Evolutionary conservation across 345 rosid genomes (phyloP), one percentile per base, ranked within the genome.

Genomic region (Trapa incisa): DNA sequence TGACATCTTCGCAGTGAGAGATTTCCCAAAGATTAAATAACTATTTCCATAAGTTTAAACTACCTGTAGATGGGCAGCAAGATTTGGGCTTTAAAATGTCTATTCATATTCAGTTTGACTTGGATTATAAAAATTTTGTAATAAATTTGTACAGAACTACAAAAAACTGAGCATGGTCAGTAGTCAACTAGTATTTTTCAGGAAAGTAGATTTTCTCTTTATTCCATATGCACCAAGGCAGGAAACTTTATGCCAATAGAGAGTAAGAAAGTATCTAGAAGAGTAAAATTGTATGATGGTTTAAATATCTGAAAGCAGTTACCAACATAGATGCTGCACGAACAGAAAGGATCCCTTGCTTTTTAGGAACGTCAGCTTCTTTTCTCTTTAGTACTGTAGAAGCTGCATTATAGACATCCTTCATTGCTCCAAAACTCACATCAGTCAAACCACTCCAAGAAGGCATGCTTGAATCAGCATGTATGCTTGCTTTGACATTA

Each of bases 311-410:
- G 22, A 37, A 64, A 70, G n/a, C 72, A 37, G 73, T 80, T 89
- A 94, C 99, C 91, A 94, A 83, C 97, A 94, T 90, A 41, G 95
- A 94, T 45, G 99, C 95, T 62, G 97, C 92, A 72, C 99, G 96
- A 66, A 75, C 80, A 57, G 97, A 85, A 75, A 91, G 81, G 72
- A 84, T 72, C 73, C 95, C 92, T 70, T 91, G 87, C 80, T 80
- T 82, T 80, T 88, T 87, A 38, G 75, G 77, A 71, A 70, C 71
- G 69, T 82, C 92, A 73, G 79, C 80, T 74, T 75, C 77, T 78
- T 79, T 86, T 66, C 85, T 80, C 77, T 82, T 80, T 67, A 89
- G 70, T 35, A 80, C 69, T 32, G 80, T 67, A 69, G 92, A 86
- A 39, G 88, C 91, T 69, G 76, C 75, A 72, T 76, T 80, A 75